phyloP scores from a whole-genome alignment of 1,284 basidiomycete species.

The Sporisorium reilianum region DNA sequence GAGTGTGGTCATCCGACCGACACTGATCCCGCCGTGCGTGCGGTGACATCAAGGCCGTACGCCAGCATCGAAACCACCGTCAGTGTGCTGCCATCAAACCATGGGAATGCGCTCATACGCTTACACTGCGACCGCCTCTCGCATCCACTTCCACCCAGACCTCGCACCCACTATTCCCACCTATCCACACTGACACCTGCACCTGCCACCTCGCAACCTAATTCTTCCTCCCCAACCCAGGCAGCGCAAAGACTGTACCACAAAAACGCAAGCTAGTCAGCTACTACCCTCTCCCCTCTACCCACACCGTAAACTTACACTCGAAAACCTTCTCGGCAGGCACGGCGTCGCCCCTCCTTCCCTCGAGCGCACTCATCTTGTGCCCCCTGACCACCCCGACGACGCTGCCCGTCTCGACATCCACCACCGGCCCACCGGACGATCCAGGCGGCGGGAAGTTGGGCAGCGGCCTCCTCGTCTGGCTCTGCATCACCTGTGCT shows the following conservation, averaged over 20 bases:
- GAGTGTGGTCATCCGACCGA: no score
- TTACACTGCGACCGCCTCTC: no score
- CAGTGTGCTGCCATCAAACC: no score
- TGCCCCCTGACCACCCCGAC: conserved; percentile 78
- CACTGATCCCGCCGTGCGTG: no score
- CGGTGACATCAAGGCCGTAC: no score
- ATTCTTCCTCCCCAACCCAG: conserved; percentile 4
- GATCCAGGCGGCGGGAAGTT: conserved; percentile 76
- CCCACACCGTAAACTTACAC: conserved; percentile 3
- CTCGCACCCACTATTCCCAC: no score
- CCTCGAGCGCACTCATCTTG: conserved; percentile 74
- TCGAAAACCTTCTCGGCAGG: conserved; percentile 79
- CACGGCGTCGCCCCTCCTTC: conserved; percentile 77
- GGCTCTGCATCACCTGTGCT: conserved; percentile 14
- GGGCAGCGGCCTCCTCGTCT: conserved; percentile 45
- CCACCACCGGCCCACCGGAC: conserved; percentile 79
- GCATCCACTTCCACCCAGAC: no score
- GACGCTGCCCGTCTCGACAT: conserved; percentile 76
- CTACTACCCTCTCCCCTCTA: no score
- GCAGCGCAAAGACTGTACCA: conserved; percentile 1
- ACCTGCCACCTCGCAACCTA: no score
- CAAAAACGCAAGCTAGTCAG: background rate
- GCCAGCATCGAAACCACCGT: no score
- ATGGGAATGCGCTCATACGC: no score
- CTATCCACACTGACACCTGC: no score